phyloP scores from a whole-genome alignment of 73 alveolate species.

The Breviolum minutum region DNA sequence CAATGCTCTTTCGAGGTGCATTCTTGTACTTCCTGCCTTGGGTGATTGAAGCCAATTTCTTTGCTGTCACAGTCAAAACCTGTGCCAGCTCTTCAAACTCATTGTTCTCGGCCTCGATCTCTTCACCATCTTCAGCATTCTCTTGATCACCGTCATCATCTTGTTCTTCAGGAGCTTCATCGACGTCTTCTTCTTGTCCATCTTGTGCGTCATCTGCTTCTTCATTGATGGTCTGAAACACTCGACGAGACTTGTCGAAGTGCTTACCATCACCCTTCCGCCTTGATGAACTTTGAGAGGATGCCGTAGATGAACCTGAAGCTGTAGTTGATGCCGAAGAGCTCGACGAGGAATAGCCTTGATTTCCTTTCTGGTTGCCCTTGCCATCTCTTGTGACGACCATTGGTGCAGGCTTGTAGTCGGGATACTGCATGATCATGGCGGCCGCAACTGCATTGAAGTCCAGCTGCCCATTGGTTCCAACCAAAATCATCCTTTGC shows the following conservation, averaged over 20 bases:
- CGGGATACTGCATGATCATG: not conserved
- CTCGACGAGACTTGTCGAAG: not conserved
- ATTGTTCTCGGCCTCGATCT: not conserved
- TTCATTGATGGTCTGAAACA: not conserved
- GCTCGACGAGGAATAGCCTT: not conserved
- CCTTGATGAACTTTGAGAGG: not conserved
- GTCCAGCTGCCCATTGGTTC: not conserved
- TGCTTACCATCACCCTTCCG: not conserved
- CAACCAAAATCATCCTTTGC: not conserved
- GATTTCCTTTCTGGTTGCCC: not conserved
- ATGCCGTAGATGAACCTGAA: not conserved
- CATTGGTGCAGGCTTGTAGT: not conserved
- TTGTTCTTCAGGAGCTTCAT: not conserved
- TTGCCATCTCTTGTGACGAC: not conserved
- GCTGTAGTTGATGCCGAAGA: not conserved
- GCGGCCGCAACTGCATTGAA: not conserved
- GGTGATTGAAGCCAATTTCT: not conserved
- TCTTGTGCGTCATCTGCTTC: not conserved
- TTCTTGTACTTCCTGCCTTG: constrained; percentile 17
- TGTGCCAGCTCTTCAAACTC: not conserved
- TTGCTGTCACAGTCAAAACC: constrained; percentile 24
- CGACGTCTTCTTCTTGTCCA: not conserved
- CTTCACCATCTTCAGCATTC: not conserved
- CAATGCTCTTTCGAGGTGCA: not conserved
- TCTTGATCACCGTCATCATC: not conserved